Evolutionary conservation across 805 yeast genomes (phyloP).

Genomic region (Jamesozyma spencerorum): DNA sequence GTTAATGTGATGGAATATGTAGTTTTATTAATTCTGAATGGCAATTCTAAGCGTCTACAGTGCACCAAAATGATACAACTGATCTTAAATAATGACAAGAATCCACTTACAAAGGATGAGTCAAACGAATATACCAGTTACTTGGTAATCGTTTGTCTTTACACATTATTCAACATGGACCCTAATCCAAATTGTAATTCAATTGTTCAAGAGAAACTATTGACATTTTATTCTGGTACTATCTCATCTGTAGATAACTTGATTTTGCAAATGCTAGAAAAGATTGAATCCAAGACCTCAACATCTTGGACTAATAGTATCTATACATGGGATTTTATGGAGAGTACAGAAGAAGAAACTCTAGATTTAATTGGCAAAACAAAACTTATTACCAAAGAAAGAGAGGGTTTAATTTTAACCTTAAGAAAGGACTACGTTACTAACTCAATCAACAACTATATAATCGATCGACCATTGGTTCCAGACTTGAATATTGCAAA

Average conservation of each 20-base stretch:
- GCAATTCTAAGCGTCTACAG: slow-evolving; percentile 32
- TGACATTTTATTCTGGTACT: slow-evolving; percentile 57
- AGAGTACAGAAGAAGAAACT: slow-evolving; percentile 30
- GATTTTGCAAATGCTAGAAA: slow-evolving; percentile 44
- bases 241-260: slow-evolving; percentile 50
- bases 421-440: slow-evolving; percentile 41
- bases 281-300: slow-evolving; percentile 45
- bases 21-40: slow-evolving; percentile 32
- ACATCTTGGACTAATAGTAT: slow-evolving; percentile 60
- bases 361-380: slow-evolving; percentile 40
- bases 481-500: slow-evolving; percentile 13
- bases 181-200: slow-evolving; percentile 37
- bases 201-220: slow-evolving; percentile 40
- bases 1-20: slow-evolving; percentile 39
- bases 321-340: slow-evolving; percentile 56
- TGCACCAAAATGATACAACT: slow-evolving; percentile 53
- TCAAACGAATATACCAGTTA: slow-evolving; percentile 26
- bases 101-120: slow-evolving; percentile 25
- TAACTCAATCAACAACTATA: slow-evolving; percentile 38
- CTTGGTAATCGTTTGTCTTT: slow-evolving; percentile 39
- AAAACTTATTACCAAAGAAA: slow-evolving; percentile 38
- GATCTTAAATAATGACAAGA: slow-evolving; percentile 44
- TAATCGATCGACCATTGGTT: slow-evolving; percentile 21
- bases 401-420: slow-evolving; percentile 41
- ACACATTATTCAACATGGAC: slow-evolving; percentile 42